These are phyloP conservation scores for Pyrenula massariospora DNA, from an alignment of 495 filamentous ascomycete species.

Conservation along the genomic window DNA sequence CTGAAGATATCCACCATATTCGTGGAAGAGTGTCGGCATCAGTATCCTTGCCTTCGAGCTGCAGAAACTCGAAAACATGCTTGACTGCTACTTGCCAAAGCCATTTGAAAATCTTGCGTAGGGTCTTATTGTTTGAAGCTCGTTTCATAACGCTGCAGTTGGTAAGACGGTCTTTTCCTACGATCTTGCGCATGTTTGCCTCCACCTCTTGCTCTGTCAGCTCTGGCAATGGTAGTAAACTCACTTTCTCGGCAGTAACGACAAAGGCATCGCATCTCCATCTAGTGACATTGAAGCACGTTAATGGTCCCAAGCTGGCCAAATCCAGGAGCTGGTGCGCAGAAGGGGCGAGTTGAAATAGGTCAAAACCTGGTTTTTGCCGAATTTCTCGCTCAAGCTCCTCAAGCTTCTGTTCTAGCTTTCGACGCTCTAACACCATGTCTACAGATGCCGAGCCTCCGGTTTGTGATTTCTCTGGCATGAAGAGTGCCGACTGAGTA, in stretches of 20 bases:
- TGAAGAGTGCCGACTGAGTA: neutral
- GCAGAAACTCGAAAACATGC: constrained; percentile 1
- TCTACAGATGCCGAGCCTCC: neutral
- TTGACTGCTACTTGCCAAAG: constrained; percentile 3
- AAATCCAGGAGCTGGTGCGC: neutral
- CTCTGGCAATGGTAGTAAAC: constrained; percentile 1
- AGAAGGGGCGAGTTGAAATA: constrained; percentile 2
- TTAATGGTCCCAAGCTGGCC: constrained; percentile 1
- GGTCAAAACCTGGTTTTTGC: constrained; percentile 2
- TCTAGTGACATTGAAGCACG: constrained; percentile 3
- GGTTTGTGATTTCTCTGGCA: neutral
- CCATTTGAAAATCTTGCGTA: neutral
- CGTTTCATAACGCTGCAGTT: neutral
- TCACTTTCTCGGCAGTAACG: neutral
- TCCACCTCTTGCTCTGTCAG: neutral
- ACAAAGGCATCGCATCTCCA: constrained; percentile 1
- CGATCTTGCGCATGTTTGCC: neutral
- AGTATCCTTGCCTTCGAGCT: neutral
- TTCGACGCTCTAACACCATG: neutral
- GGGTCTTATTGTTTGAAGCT: neutral
- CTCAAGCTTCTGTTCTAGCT: neutral
- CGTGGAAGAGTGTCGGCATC: neutral
- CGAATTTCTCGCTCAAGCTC: constrained; percentile 1
- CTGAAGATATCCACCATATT: constrained; percentile 3
- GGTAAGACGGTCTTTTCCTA: neutral